Percentiles rank a stretch among this genome's conserved stretches.
Conservation (phyloP, 371 early-diverging fungal genomes). For the Lichtheimia ornata region DNA sequence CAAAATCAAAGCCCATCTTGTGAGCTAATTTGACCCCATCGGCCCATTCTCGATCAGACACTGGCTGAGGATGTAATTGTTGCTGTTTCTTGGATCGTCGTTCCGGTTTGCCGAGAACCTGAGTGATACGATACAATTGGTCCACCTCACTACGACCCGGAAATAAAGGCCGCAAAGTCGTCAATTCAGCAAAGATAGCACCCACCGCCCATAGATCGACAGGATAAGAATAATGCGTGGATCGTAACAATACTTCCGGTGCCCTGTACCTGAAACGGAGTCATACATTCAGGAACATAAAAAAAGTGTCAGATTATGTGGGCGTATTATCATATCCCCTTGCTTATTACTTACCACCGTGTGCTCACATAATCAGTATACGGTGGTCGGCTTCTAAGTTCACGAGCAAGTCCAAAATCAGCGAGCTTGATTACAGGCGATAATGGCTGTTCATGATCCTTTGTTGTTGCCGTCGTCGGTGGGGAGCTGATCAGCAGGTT, state of each 20-base stretch:
- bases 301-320: neutral
- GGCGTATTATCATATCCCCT: neutral
- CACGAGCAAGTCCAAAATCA: slow-evolving; percentile 93
- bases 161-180: slow-evolving; percentile 84
- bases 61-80: slow-evolving; percentile 8
- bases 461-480: neutral
- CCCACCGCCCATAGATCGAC: slow-evolving; percentile 99
- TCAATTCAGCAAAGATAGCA: slow-evolving; percentile 88
- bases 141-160: slow-evolving; percentile 93
- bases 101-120: slow-evolving; percentile 59
- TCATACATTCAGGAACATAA: neutral
- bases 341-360: slow-evolving; percentile 70
- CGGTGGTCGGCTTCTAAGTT: slow-evolving; percentile 81
- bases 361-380: slow-evolving; percentile 94
- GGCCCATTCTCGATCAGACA: slow-evolving; percentile 52
- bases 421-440: slow-evolving; percentile 78
- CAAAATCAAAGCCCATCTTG: slow-evolving; percentile 66
- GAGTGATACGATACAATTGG: slow-evolving; percentile 77
- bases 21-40: slow-evolving; percentile 67
- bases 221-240: slow-evolving; percentile 84
- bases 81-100: slow-evolving; percentile 4
- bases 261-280: slow-evolving; percentile 85
- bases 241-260: slow-evolving; percentile 93
- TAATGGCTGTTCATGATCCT: slow-evolving; percentile 14
- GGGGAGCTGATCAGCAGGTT: slow-evolving; percentile 61